Evolutionary conservation across 2,329 filamentous ascomycete genomes (phyloP).

Genomic region (Verticillium dahliae): DNA sequence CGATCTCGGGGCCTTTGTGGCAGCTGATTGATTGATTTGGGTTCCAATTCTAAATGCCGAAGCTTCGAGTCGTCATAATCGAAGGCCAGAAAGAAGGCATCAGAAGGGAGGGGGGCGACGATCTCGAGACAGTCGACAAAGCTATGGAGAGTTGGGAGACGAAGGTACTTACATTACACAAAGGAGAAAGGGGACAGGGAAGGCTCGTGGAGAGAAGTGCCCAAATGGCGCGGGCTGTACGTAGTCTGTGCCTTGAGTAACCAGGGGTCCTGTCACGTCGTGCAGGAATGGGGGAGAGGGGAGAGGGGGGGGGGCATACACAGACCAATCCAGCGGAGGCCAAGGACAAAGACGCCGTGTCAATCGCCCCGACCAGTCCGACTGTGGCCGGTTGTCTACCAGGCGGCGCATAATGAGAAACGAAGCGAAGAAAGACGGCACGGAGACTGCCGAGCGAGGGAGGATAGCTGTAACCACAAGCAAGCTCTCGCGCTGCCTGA

Average conservation of each 20-base stretch:
- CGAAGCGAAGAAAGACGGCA: background rate
- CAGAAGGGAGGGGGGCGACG: background rate
- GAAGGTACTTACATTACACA: background rate
- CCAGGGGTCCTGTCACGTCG: conserved; percentile 9
- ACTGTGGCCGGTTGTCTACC: background rate
- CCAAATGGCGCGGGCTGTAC: conserved; percentile 11
- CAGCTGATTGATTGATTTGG: background rate
- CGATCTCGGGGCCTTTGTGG: background rate
- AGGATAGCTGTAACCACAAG: background rate
- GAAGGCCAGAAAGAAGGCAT: background rate
- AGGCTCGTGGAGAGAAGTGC: conserved; percentile 8
- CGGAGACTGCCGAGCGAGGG: background rate
- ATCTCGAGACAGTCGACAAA: background rate
- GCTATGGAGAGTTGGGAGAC: background rate
- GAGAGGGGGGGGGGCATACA: background rate
- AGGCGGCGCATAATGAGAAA: background rate
- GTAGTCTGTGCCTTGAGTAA: conserved; percentile 9
- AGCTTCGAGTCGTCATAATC: background rate
- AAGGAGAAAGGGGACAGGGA: background rate
- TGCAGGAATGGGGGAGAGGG: background rate
- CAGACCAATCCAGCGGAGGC: background rate
- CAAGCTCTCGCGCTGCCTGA: background rate
- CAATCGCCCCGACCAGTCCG: background rate
- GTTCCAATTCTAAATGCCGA: background rate
- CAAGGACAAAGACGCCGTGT: background rate